Evolutionary conservation across 768 basidiomycete genomes (phyloP).

Genomic region (Vishniacozyma victoriae): DNA sequence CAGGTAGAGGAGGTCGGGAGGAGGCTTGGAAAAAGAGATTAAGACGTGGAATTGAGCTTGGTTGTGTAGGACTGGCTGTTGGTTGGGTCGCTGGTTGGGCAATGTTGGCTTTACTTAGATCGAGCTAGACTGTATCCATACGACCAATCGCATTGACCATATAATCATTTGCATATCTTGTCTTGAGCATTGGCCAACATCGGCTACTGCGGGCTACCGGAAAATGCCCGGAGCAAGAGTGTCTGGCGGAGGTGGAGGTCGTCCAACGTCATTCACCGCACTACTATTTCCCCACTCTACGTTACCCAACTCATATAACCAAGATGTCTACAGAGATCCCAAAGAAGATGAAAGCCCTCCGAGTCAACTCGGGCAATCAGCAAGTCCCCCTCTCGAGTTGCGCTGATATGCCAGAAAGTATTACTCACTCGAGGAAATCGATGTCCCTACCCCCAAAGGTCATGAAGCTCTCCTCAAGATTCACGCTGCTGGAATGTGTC

Average conservation of each 20-base stretch:
- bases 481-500: constrained; percentile 21
- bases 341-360: constrained; percentile 5
- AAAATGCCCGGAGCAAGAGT: too few relatives aligned
- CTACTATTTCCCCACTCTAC: too few relatives aligned
- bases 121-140: too few relatives aligned
- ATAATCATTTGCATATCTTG: too few relatives aligned
- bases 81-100: constrained; percentile 12
- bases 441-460: constrained; percentile 5
- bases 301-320: too few relatives aligned
- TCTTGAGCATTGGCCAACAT: too few relatives aligned
- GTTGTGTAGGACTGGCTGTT: constrained; percentile 7
- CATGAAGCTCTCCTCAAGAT: constrained; percentile 13
- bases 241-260: too few relatives aligned
- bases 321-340: too few relatives aligned
- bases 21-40: constrained; percentile 22
- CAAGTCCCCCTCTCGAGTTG: background rate
- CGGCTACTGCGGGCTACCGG: too few relatives aligned
- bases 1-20: constrained; percentile 2
- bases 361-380: constrained; percentile 1
- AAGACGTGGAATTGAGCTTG: constrained; percentile 20
- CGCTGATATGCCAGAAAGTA: constrained; percentile 1
- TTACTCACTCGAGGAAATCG: constrained; percentile 11
- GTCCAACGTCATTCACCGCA: too few relatives aligned
- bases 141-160: too few relatives aligned
- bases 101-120: constrained; percentile 10